Conservation (phyloP, 257 asterid species). For the Cinchona pubescens region DNA sequence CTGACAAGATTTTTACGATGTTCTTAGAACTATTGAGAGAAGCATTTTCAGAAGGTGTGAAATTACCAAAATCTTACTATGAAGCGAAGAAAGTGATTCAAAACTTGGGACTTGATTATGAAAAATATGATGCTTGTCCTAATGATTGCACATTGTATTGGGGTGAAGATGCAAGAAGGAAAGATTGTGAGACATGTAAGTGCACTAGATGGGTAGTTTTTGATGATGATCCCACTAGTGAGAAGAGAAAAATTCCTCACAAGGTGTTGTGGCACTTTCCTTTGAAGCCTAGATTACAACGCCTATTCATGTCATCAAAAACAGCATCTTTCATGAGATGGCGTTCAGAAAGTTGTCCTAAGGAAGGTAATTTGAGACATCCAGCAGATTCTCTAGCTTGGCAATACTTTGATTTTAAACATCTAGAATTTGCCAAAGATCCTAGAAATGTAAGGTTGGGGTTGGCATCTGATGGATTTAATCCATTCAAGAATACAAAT, state of each 20-base stretch:
- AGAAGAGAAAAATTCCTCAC: not conserved
- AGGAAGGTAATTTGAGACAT: not conserved
- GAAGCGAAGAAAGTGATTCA: not conserved
- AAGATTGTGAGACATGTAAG: not conserved
- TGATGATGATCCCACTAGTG: not conserved
- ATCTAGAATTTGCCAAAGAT: no score
- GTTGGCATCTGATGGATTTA: not conserved
- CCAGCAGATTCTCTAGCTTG: not conserved
- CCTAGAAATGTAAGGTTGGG: not conserved
- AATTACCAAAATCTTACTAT: not conserved
- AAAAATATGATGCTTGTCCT: slow-evolving; percentile 10
- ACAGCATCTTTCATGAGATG: slow-evolving; percentile 5
- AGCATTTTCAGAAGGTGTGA: not conserved
- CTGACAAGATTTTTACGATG: not conserved
- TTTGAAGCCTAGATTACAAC: not conserved
- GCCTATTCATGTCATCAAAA: slow-evolving; percentile 3
- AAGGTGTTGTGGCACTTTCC: not conserved
- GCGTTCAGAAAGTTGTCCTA: not conserved
- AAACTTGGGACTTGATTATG: not conserved
- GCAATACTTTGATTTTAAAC: not conserved
- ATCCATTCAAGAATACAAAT: not conserved
- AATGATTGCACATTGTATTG: slow-evolving; percentile 3
- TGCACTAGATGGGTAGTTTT: not conserved
- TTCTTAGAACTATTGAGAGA: not conserved
- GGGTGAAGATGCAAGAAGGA: not conserved